These are phyloP conservation scores for Rhynchosporium secalis DNA, from an alignment of 2,329 filamentous ascomycete genomes.

Conservation along the genomic window DNA sequence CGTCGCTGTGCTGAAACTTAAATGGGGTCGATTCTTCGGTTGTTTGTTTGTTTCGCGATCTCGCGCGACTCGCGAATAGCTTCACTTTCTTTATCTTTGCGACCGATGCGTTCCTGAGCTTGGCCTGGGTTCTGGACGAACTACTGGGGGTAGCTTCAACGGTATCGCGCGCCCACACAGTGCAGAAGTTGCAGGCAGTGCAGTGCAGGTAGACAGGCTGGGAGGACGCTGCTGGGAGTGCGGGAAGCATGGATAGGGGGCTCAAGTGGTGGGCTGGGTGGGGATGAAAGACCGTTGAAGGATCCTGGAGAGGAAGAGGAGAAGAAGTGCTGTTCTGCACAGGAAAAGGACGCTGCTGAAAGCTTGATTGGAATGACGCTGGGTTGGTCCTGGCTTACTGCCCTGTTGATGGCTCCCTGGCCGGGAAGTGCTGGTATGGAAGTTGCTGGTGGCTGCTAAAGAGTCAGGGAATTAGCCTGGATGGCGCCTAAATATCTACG, in stretches of 20 bases:
- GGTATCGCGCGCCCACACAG: constrained; percentile 24
- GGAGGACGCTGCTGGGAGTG: constrained; percentile 17
- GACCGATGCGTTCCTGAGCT: not conserved
- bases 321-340: constrained; percentile 1
- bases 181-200: constrained; percentile 8
- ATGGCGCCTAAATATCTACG: too few relatives aligned
- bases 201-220: not conserved
- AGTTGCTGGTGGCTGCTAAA: not conserved
- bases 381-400: constrained; percentile 12
- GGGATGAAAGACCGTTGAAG: constrained; percentile 4
- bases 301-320: constrained; percentile 26
- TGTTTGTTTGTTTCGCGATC: constrained; percentile 2
- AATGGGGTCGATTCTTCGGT: not conserved
- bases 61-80: constrained; percentile 25
- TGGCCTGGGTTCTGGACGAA: not conserved
- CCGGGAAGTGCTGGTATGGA: not conserved
- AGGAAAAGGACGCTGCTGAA: not conserved
- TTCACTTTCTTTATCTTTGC: constrained; percentile 20
- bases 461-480: not conserved
- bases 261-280: not conserved
- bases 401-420: not conserved
- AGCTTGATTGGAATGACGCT: constrained; percentile 12
- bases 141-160: constrained; percentile 28
- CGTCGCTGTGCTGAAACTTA: not conserved
- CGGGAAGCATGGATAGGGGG: constrained; percentile 34